Evolutionary conservation across 495 filamentous ascomycete species (phyloP), one percentile per base, ranked within the genome.

Genomic region (Penicillium odoratum): DNA sequence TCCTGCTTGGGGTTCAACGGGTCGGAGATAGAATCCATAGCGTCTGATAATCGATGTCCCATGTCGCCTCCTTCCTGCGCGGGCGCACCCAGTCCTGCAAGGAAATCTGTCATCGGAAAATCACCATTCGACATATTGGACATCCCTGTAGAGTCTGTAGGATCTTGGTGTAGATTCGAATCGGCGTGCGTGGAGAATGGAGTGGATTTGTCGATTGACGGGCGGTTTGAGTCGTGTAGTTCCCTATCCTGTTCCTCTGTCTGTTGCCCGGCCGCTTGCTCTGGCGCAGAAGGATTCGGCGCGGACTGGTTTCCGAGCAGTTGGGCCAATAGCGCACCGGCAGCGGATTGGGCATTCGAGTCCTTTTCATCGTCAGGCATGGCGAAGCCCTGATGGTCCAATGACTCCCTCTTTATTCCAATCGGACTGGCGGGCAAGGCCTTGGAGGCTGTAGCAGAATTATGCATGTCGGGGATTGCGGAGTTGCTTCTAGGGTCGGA

Each of bases 391-490:
- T 65, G 59, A 44, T 25, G 28, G 13, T 69, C 67, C 6, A 58
- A 60, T 0, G 60, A 56, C 53, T 78, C 72, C n/a, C 67, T 63
- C 59, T 78, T 78, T 48, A 78, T 65, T 48, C 66, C 64, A 45
- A 72, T 70, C 51, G 68, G 58, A 31, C 66, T 58, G 59, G 67
- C 57, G 63, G 69, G 51, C 43, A 71, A 57, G 61, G 62, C 69
- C 62, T 71, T 72, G 49, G 72, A 62, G 61, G 65, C 67, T 71
- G 71, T 65, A 71, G 67, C 69, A 73, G 75, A 74, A 77, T 75
- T 70, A 66, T 77, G 71, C 71, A 75, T 61, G 67, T 67, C 69
- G 73, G 69, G 69, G 61, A 74, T 74, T 74, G 74, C 75, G 74
- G 75, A 77, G 73, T 72, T 70, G 67, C 69, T 74, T 69, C 70